Base-by-base conservation (phyloP, 352 stramenopile genomes). In the Phytophthora litchii region DNA sequence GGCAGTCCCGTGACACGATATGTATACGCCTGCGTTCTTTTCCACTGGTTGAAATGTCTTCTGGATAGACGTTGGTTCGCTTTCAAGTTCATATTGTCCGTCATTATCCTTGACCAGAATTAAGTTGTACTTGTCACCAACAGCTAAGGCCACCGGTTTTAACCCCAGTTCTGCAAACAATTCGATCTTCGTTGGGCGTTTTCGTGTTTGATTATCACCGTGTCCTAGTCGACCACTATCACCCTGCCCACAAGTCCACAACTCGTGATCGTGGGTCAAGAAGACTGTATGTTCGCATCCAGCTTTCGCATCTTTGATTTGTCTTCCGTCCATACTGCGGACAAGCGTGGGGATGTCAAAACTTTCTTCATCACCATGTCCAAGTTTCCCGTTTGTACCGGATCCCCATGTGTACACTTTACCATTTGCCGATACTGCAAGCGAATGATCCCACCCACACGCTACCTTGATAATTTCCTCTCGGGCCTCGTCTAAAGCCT, bases 81-180 rank as follows among this genome's bases (percentile, higher is more conserved):
- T 13, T 19, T 59, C 21, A 36, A 41, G 6, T 20, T 60, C 64
- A 16, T 29, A 36, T 32, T 60, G 41, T 29, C n/a, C 23, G 8
- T 72, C 60, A n/a, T 17, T 44, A 32, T 88, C 67, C 32, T 75
- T 76, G 0, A 89, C 84, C 13, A 95, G 55, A 34, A 95, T 65
- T 7, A 95, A 67, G 27, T 93, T 95, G 46, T 95, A 95, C 58
- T 95, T 95, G 65, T 95, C 86, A 9, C 86, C 86, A 10, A 93
- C 86, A 17, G 86, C 86, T 36, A 94, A 89, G 10, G 84, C 78
- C 8, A 95, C 75, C 4, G 83, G 80, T 25, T 75, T 74, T 8
- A 90, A 23, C 0, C 73, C 75, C 11, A 54, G 74, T 16, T 84
- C 59, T 0, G 56, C 45, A 50, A 92, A 90, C 6, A 76, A 43